A percentile compares a stretch with the other conserved stretches of the same genome.
These are phyloP conservation scores for Alternaria arborescens DNA, from an alignment of 2,329 filamentous ascomycete species.

Conservation along the genomic window DNA sequence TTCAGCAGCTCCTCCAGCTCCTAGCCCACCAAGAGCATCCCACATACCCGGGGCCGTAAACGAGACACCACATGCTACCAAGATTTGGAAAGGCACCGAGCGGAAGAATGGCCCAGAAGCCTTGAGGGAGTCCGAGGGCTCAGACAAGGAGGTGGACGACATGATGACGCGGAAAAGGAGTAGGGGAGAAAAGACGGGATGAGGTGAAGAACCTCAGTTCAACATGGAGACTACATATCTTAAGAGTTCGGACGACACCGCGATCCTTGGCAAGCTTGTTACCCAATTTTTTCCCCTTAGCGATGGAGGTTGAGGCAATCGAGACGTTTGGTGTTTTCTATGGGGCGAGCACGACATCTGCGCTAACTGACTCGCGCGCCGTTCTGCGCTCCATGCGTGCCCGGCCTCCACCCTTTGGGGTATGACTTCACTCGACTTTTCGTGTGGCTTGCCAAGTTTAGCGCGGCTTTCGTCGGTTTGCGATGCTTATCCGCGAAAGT, in stretches of 20 bases:
- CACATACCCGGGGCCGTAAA: constrained; percentile 49
- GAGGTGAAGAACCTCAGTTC: background rate
- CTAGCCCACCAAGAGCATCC: constrained; percentile 46
- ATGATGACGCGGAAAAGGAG: constrained; percentile 11
- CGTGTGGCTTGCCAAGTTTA: constrained; percentile 9
- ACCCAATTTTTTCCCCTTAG: constrained; percentile 20
- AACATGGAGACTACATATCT: constrained; percentile 13
- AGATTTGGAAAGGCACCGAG: constrained; percentile 46
- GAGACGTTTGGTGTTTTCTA: constrained; percentile 19
- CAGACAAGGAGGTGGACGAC: constrained; percentile 19
- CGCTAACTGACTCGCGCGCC: constrained; percentile 17
- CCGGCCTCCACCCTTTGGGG: constrained; percentile 3
- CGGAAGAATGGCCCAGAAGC: constrained; percentile 37
- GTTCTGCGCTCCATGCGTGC: background rate
- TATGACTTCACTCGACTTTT: constrained; percentile 11
- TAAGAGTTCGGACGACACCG: background rate
- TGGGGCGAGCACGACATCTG: constrained; percentile 37
- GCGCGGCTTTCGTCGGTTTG: constrained; percentile 13
- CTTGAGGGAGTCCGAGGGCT: constrained; percentile 25
- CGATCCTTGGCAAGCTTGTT: constrained; percentile 5
- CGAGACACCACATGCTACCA: constrained; percentile 46
- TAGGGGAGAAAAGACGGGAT: background rate
- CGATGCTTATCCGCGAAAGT: background rate
- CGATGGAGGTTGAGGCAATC: constrained; percentile 10
- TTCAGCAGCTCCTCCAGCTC: constrained; percentile 46